Base-by-base conservation (phyloP, 352 stramenopile genomes). In the Globisporangium lucens region DNA sequence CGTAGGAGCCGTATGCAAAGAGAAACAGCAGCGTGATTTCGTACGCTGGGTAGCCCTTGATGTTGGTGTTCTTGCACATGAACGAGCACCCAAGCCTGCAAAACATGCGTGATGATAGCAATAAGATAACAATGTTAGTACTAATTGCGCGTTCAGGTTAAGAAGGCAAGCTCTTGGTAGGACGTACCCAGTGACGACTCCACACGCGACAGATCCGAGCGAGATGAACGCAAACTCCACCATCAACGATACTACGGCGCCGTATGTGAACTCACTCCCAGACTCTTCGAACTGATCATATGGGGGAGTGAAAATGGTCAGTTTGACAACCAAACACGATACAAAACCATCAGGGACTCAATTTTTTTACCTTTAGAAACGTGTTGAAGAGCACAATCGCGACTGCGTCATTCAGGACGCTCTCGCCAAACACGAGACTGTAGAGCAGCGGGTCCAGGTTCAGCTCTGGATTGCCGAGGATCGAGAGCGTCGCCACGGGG, bases 371-470 rank as follows among this genome's bases (percentile, higher is more conserved):
- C 69, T 97, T 94, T 10, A 95, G 78, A 74, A 98, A 99, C 9
- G 94, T 98, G 63, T 98, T 97, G 79, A 99, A 99, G 4, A 99
- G 77, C 36, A 98, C 96, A 79, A 99, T 99, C 17, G 94, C 93
- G 41, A 99, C 93, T 1, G 97, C 97, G 79, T 99, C 97, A 69
- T 99, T 99, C 36, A 99, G 71, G 15, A 99, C 96, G 63, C 85
- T 98, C 65, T 99, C 97, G 52, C 97, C 97, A 85, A 99, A 99
- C 13, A 99, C 93, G 35, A 99, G 87, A 66, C 83, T 95, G 68
- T 95, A 96, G 17, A 97, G 70, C 9, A 96, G 68, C 20, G 89
- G 87, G 24, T 96, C 87, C 47, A 93, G 71, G 61, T 98, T 97
- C 10, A 99, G 75, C 72, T 99, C 92, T 2, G 90, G 83, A 47